Conservation (phyloP, 2,329 filamentous ascomycete species). For the Penicillium sp. region DNA sequence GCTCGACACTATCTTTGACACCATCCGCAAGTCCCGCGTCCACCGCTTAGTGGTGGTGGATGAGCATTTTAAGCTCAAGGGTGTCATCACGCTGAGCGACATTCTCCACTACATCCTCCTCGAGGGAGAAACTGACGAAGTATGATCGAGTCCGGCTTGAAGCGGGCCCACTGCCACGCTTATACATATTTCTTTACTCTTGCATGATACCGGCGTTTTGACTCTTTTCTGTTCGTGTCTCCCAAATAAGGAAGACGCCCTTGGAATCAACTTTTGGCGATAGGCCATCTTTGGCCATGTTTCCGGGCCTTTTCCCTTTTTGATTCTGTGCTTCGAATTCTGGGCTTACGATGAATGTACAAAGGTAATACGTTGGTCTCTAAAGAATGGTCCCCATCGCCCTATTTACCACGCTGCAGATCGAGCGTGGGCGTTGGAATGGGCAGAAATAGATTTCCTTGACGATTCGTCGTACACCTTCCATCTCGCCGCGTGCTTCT, state of each 20-base stretch:
- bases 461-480: constrained; percentile 9
- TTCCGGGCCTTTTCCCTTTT: not conserved
- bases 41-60: constrained; percentile 92
- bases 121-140: constrained; percentile 65
- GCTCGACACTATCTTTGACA: constrained; percentile 94
- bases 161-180: constrained; percentile 2
- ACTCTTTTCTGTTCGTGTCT: constrained; percentile 11
- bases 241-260: constrained; percentile 6
- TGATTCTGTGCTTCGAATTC: constrained; percentile 8
- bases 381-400: not conserved
- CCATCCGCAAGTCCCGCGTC: constrained; percentile 89
- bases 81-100: constrained; percentile 89
- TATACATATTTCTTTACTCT: constrained; percentile 25
- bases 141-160: constrained; percentile 23
- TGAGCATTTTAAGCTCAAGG: constrained; percentile 78
- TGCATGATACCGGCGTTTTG: constrained; percentile 38
- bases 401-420: too few relatives aligned
- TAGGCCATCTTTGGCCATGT: too few relatives aligned
- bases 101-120: constrained; percentile 93
- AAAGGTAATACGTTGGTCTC: constrained; percentile 29
- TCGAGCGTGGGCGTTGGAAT: constrained; percentile 25
- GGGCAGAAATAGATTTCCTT: constrained; percentile 31
- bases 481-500: not conserved
- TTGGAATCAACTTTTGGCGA: too few relatives aligned
- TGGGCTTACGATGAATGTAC: constrained; percentile 26